Conservation (phyloP, 176 grass and related monocot genomes). For the Bothriochloa decipiens region DNA sequence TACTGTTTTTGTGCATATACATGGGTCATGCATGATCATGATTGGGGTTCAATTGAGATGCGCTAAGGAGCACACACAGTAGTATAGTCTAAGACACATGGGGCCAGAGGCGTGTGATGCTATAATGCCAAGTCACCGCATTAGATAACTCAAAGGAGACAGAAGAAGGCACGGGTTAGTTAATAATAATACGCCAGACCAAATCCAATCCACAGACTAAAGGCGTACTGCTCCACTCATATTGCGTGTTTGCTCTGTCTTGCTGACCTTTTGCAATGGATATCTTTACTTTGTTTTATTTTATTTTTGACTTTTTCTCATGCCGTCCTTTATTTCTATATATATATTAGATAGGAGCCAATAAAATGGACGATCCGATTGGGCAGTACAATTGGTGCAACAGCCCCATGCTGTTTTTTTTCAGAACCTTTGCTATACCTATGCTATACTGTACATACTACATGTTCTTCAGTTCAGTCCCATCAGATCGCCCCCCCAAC, state of each 20-base stretch:
- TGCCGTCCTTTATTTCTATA: not conserved
- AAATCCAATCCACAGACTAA: slow-evolving; percentile 36
- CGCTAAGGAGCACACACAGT: not conserved
- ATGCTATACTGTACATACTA: not conserved
- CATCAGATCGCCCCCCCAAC: slow-evolving; percentile 19
- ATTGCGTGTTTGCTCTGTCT: slow-evolving; percentile 13
- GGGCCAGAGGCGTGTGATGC: slow-evolving; percentile 40
- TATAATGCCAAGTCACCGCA: slow-evolving; percentile 38
- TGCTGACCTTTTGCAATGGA: slow-evolving; percentile 10
- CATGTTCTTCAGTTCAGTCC: slow-evolving; percentile 17
- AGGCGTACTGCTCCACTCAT: slow-evolving; percentile 16
- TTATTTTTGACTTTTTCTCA: not conserved
- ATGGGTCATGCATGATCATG: slow-evolving; percentile 35
- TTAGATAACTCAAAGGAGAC: slow-evolving; percentile 21
- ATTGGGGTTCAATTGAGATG: slow-evolving; percentile 76
- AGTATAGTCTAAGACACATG: slow-evolving; percentile 43
- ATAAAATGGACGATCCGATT: slow-evolving; percentile 1
- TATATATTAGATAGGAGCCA: not conserved
- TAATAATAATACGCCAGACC: slow-evolving; percentile 30
- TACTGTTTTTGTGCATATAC: no score
- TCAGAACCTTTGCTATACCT: slow-evolving; percentile 3
- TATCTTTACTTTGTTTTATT: not conserved
- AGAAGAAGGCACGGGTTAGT: slow-evolving; percentile 32
- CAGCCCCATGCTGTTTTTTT: slow-evolving; percentile 3
- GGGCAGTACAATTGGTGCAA: slow-evolving; percentile 18